Evolutionary conservation across 192 early-diverging fungal genomes (phyloP).

Genomic region (Mortierella hygrophila): DNA sequence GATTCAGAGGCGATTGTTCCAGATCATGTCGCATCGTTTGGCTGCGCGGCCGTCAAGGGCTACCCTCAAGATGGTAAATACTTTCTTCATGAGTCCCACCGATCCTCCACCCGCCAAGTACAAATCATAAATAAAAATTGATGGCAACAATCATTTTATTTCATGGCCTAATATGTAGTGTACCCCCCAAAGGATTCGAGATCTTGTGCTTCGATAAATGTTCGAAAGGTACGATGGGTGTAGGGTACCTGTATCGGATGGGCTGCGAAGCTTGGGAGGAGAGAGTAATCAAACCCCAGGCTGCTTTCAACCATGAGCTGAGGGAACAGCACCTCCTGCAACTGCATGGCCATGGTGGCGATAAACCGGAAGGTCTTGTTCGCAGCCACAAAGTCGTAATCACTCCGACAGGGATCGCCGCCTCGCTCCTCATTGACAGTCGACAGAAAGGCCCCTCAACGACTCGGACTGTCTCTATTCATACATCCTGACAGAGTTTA

Average conservation of each 20-base stretch:
- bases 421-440: background rate
- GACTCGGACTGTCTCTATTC: too few species aligned
- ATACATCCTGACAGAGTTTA: too few species aligned
- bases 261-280: background rate
- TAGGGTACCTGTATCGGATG: background rate
- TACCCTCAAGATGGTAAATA: constrained; percentile 83
- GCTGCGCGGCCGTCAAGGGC: constrained; percentile 81
- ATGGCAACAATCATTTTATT: background rate
- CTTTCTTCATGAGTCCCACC: constrained; percentile 73
- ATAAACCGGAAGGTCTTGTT: background rate
- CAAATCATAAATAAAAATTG: constrained; percentile 18
- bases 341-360: background rate
- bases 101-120: constrained; percentile 48
- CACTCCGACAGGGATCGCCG: background rate
- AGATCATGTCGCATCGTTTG: constrained; percentile 71
- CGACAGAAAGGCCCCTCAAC: too few species aligned
- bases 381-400: background rate
- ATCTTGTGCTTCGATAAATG: background rate
- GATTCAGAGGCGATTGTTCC: constrained; percentile 76
- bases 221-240: background rate
- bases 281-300: background rate
- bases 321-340: background rate
- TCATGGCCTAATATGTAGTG: background rate
- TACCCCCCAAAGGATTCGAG: background rate
- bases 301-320: background rate